These are phyloP conservation scores for Chlamydomonas sphaeroides DNA, from an alignment of 139 green algal genomes.

Conservation along the genomic window DNA sequence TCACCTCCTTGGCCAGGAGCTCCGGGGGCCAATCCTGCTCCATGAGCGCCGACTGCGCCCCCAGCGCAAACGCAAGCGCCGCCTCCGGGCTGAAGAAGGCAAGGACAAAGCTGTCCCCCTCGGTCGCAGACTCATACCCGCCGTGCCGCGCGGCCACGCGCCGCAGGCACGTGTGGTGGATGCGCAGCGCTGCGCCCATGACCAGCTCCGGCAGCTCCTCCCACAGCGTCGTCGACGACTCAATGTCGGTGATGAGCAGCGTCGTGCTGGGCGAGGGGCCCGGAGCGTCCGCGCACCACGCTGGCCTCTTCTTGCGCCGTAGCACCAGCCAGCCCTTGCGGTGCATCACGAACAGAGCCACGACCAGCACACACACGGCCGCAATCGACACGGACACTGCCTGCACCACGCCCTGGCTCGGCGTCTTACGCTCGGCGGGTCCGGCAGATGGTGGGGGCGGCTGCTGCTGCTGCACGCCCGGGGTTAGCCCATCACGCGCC, in stretches of 20 bases:
- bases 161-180: conserved; percentile 19
- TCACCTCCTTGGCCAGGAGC: conserved; percentile 15
- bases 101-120: conserved; percentile 35
- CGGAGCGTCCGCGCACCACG: background rate
- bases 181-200: background rate
- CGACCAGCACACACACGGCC: background rate
- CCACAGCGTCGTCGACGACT: conserved; percentile 8
- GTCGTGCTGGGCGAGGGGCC: background rate
- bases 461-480: background rate
- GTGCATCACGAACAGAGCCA: background rate
- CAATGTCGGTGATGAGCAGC: conserved; percentile 28
- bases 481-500: no score
- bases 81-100: conserved; percentile 14
- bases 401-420: background rate
- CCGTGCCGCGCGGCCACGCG: conserved; percentile 6
- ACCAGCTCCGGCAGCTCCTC: conserved; percentile 25
- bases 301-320: background rate
- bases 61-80: conserved; percentile 22
- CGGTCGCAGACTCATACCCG: conserved; percentile 24
- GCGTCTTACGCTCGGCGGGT: no score
- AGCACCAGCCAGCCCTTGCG: background rate
- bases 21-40: conserved; percentile 11
- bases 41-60: conserved; percentile 28
- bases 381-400: background rate
- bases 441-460: no score